Base-by-base conservation (phyloP, 2,329 filamentous ascomycete genomes). In the Nigrospora osmanthi region DNA sequence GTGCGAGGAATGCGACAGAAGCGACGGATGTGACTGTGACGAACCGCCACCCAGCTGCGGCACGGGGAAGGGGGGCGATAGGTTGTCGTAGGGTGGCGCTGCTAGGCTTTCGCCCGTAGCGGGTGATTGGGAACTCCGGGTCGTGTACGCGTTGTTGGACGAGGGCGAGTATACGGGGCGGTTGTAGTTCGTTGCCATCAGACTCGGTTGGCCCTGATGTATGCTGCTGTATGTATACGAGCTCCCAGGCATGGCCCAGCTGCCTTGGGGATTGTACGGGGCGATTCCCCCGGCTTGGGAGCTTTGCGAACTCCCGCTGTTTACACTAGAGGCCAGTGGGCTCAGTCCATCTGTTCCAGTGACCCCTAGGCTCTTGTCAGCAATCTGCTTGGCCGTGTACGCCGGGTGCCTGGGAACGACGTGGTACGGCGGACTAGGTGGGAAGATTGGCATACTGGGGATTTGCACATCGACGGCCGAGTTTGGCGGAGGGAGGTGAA, bases 81-180 rank as follows among this genome's bases (percentile, higher is more conserved):
- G 80, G 49, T 80, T 71, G 51, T 86, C 83, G 64, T 83, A 88
- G 7, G 83, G 75, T 48, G 84, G 80, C 44, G 78, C 72, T 48
- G 85, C 76, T 44, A 90, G 69, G 40, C 73, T 74, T 58, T 88
- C 72, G 28, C 72, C 69, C 9, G 77, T 73, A 11, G 69, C 62
- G 13, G 85, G 83, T 42, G 81, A 80, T 53, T 75, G 73, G 36
- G 75, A 69, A 53, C 69, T 71, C 53, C 78, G 72, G 51, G 70
- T 66, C 51, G 73, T 66, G 52, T 72, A 76, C 49, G 53, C 42
- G 53, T 54, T 50, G 57, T 60, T 49, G 53, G 57, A 47, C 50
- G 68, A 47, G 51, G 68, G 61, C 12, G 61, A 57, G 32, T 60
- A 64, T 28, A 56, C 32, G 38, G 50, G 40, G 7, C 60, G 59